Evolutionary conservation across 202 grass and related monocot species (phyloP).

Genomic region (Setaria viridis): DNA sequence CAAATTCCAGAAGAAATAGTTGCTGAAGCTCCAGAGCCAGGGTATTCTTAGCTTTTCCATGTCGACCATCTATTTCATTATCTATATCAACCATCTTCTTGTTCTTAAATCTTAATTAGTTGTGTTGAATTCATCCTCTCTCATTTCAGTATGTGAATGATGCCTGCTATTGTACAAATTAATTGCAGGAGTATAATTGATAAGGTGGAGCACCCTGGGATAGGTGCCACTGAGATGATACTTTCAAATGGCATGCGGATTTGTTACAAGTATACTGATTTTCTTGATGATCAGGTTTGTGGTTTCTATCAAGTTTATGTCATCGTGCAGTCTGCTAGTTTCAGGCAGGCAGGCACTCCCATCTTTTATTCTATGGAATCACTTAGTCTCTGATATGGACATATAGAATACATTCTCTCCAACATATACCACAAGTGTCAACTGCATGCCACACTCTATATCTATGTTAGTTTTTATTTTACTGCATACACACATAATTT

Average conservation of each 20-base stretch:
- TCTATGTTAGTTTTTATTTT: background rate
- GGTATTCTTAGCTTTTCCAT: conserved; percentile 56
- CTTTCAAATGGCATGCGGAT: conserved; percentile 96
- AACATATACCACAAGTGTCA: conserved; percentile 8
- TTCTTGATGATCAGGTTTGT: conserved; percentile 99
- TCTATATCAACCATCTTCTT: conserved; percentile 22
- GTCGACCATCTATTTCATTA: background rate
- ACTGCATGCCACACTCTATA: background rate
- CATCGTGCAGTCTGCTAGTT: background rate
- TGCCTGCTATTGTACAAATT: conserved; percentile 31
- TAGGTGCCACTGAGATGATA: conserved; percentile 89
- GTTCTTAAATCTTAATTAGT: conserved; percentile 39
- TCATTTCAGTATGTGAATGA: conserved; percentile 26
- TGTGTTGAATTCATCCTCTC: background rate
- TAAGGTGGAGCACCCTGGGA: conserved; percentile 75
- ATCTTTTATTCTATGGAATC: conserved; percentile 30
- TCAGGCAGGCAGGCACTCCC: background rate
- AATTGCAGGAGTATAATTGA: conserved; percentile 80
- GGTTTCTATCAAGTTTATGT: conserved; percentile 15
- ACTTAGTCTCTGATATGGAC: background rate
- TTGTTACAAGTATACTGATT: conserved; percentile 96
- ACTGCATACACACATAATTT: background rate
- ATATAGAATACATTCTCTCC: background rate
- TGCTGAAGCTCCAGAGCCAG: conserved; percentile 74
- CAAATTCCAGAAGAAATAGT: conserved; percentile 99